Conservation (phyloP, 2,329 filamentous ascomycete genomes). For the Madurella mycetomatis region DNA sequence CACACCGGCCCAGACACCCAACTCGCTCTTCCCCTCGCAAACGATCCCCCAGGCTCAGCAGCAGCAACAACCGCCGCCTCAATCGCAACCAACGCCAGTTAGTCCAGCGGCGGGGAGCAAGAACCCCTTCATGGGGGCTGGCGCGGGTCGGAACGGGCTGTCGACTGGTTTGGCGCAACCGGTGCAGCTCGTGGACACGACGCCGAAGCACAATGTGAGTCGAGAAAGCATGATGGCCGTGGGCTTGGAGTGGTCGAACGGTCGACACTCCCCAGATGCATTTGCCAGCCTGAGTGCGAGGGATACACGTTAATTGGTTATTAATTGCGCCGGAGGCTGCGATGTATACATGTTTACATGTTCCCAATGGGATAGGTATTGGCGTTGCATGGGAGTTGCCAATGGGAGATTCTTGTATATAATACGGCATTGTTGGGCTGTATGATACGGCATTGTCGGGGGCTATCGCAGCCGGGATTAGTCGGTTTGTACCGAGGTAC, state of each 20-base stretch:
- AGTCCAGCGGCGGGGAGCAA: conserved; percentile 40
- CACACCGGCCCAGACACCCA: conserved; percentile 13
- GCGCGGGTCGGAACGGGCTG: conserved; percentile 13
- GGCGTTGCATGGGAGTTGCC: background rate
- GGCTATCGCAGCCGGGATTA: background rate
- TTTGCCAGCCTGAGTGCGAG: conserved; percentile 70
- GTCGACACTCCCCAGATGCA: conserved; percentile 73
- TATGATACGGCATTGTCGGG: background rate
- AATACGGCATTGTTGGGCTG: background rate
- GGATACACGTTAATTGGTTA: conserved; percentile 37
- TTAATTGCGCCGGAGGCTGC: background rate
- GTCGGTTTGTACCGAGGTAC: background rate
- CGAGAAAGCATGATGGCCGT: conserved; percentile 68
- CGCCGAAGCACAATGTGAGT: conserved; percentile 46
- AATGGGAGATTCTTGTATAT: background rate
- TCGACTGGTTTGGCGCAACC: conserved; percentile 23
- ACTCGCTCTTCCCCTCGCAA: conserved; percentile 13
- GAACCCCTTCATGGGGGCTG: conserved; percentile 51
- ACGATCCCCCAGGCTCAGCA: conserved; percentile 10
- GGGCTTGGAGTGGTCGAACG: conserved; percentile 62
- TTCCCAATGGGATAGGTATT: background rate
- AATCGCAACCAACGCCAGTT: conserved; percentile 22
- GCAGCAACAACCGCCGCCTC: conserved; percentile 26
- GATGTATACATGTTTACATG: background rate
- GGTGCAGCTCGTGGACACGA: conserved; percentile 17